Evolutionary conservation across 2,329 filamentous ascomycete genomes (phyloP), one percentile per base, ranked within the genome.

Genomic region (Cordyceps pruinosa): DNA sequence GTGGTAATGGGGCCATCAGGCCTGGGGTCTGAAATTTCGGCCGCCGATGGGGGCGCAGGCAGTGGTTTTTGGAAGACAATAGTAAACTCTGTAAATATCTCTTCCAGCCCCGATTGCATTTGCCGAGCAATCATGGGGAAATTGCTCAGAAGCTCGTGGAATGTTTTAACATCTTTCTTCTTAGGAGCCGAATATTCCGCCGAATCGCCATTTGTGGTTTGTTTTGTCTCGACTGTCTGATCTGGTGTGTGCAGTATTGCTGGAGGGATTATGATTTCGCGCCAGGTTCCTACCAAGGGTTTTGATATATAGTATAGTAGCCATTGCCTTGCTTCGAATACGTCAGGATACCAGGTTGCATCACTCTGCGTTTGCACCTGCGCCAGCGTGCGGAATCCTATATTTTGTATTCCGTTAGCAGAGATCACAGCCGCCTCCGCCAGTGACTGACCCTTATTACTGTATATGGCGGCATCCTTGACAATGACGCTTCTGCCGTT

Each of bases 111-210:
- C 2, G 87, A 83, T 65, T 97, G 91, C 91, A 99, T 96, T 71
- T 99, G 94, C 59, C 90, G 83, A 25, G 92, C 91, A 65, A 99
- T 97, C 83, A 96, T 89, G 1, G 94, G 94, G 63, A 97, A 99
- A 64, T 91, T 85, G 63, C 89, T 89, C 42, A 99, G 79, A 15
- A 99, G 79, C 62, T 97, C 94, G 60, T 88, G 86, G 68, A 99
- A 99, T 34, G 83, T 90, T 72, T 86, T 90, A 69, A 99, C 88
- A 59, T 96, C 90, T 72, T 96, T 97, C 74, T 96, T 97, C 60
- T 81, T 69, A 5, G 70, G 71, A 30, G 78, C 73, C 3, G 70
- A 61, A 34, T 73, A 69, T 25, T 81, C 76, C 30, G 71, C 71
- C 37, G 73, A 67, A 50, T 76, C 73, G 50, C 72, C 64, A 34